These are phyloP conservation scores for Stentor roeselii DNA, from an alignment of 73 alveolate species.

Conservation along the genomic window DNA sequence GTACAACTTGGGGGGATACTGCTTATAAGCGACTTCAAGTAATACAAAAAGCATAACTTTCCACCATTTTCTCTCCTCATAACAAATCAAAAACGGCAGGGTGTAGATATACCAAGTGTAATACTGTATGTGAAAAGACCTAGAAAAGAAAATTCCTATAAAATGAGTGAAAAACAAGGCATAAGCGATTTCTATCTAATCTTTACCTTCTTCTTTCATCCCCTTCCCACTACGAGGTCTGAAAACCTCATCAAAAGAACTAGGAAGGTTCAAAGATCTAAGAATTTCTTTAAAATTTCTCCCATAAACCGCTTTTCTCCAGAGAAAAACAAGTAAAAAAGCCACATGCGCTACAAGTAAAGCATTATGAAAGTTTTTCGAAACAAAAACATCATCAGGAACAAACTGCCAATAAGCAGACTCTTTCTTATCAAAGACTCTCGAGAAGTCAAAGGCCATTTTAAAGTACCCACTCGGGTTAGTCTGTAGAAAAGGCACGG, in stretches of 20 bases:
- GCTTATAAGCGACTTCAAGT: background rate
- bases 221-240: background rate
- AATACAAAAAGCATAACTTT: background rate
- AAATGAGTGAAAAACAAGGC: constrained; percentile 40
- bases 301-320: constrained; percentile 37
- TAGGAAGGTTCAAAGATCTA: constrained; percentile 23
- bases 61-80: background rate
- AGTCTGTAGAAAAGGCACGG: constrained; percentile 40
- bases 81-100: constrained; percentile 35
- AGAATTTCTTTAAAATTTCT: constrained; percentile 3
- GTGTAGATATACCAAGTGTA: constrained; percentile 55
- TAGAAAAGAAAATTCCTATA: constrained; percentile 53
- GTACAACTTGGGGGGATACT: background rate
- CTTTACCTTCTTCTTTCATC: background rate
- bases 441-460: constrained; percentile 53
- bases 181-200: constrained; percentile 31
- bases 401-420: constrained; percentile 60
- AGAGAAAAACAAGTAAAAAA: constrained; percentile 32
- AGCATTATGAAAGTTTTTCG: constrained; percentile 25
- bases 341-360: constrained; percentile 39
- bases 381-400: constrained; percentile 42
- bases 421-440: constrained; percentile 46
- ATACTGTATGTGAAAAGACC: constrained; percentile 58
- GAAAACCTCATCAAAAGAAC: constrained; percentile 14
- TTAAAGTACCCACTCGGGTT: constrained; percentile 40